Conservation (phyloP, 768 basidiomycete genomes). For the Mycena haematopus region DNA sequence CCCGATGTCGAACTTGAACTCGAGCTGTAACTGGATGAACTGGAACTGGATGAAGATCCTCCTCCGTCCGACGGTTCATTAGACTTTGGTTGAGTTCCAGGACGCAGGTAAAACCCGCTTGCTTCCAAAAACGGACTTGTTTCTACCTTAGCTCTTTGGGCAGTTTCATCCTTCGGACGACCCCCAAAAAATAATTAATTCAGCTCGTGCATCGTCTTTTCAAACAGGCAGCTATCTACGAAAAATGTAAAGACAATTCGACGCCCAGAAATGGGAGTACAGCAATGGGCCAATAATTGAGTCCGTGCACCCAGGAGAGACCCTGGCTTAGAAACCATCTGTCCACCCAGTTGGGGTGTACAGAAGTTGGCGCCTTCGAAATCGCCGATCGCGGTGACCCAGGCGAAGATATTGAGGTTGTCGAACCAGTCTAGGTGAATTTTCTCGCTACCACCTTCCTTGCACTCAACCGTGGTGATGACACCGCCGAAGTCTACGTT, state of each 20-base stretch:
- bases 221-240: not conserved
- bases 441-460: not conserved
- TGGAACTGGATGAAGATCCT: too few relatives aligned
- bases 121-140: too few relatives aligned
- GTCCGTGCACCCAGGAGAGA: not conserved
- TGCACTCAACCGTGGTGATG: not conserved
- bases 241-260: not conserved
- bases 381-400: not conserved
- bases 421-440: constrained; percentile 2
- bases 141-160: too few relatives aligned
- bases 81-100: too few relatives aligned
- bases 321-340: not conserved
- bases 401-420: not conserved
- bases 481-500: not conserved
- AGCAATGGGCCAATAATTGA: not conserved
- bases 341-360: not conserved
- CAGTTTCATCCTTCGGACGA: too few relatives aligned
- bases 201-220: not conserved
- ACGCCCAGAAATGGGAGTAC: not conserved
- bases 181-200: too few relatives aligned
- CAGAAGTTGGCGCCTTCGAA: not conserved
- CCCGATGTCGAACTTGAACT: too few relatives aligned
- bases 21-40: too few relatives aligned
- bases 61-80: too few relatives aligned
- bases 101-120: too few relatives aligned